Conservation (phyloP, 75 land plant genomes). For the Ceratopteris richardii region DNA sequence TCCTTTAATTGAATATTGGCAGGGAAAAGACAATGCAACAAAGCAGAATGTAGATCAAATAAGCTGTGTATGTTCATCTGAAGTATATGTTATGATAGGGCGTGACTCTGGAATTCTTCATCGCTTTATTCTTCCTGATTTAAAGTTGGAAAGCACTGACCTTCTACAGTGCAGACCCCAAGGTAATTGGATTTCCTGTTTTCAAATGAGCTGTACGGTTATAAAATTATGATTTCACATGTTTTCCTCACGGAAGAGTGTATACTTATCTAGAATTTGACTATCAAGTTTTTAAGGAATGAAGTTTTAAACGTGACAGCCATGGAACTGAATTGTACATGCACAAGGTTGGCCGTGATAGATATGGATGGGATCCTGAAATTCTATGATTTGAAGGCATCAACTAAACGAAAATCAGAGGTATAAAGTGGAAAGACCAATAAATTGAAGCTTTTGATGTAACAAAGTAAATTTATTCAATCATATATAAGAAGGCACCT, state of each 20-base stretch:
- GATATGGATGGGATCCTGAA: conserved; percentile 21
- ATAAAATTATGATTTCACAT: too few species aligned
- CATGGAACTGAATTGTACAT: conserved; percentile 27
- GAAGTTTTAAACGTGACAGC: conserved; percentile 11
- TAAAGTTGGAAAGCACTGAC: conserved; percentile 13
- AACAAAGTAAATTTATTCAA: too few species aligned
- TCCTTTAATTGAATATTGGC: too few species aligned
- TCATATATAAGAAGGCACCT: too few species aligned
- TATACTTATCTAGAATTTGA: too few species aligned
- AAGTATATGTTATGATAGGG: conserved; percentile 17
- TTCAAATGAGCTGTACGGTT: too few species aligned
- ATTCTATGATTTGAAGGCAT: conserved; percentile 17
- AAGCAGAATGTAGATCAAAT: conserved; percentile 18
- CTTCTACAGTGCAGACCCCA: conserved; percentile 28
- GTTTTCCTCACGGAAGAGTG: too few species aligned
- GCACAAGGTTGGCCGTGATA: conserved; percentile 26
- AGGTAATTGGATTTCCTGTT: too few species aligned
- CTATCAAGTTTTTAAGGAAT: too few species aligned
- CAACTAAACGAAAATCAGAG: conserved; percentile 10
- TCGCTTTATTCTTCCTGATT: conserved; percentile 15
- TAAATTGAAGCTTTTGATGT: too few species aligned
- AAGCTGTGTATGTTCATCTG: conserved; percentile 31
- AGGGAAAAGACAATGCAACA: conserved; percentile 6
- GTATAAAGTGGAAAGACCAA: conserved; percentile 4
- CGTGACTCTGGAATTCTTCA: conserved; percentile 36